Evolutionary conservation across 2,329 filamentous ascomycete species (phyloP).

Genomic region (Coniella vitis): DNA sequence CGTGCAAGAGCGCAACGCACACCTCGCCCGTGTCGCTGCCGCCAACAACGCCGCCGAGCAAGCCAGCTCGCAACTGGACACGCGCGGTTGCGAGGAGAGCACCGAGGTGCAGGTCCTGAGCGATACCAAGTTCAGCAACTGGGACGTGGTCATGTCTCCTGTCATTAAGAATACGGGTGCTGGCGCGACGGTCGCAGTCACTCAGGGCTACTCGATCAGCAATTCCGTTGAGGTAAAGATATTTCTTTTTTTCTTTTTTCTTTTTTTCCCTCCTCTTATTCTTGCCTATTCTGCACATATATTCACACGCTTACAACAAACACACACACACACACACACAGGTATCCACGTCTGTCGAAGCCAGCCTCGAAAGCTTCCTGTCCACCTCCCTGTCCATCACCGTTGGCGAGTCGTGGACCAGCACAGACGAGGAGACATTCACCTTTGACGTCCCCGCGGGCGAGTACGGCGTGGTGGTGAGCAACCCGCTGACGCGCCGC

Average conservation of each 20-base stretch:
- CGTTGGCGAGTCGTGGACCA: conserved; percentile 25
- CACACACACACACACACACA: not conserved
- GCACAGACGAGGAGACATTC: conserved; percentile 25
- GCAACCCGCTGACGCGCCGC: conserved; percentile 28
- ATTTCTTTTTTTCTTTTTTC: not conserved
- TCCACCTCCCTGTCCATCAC: conserved; percentile 19
- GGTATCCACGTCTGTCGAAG: not conserved
- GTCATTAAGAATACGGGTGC: conserved; percentile 26
- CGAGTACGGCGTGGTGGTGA: conserved; percentile 33
- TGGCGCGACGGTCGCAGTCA: conserved; percentile 24
- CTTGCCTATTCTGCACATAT: too few species aligned
- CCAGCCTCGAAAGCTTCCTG: conserved; percentile 18
- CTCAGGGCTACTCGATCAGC: conserved; percentile 27
- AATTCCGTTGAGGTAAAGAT: conserved; percentile 26
- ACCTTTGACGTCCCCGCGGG: conserved; percentile 27
- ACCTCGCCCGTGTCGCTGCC: not conserved
- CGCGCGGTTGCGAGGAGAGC: conserved; percentile 17
- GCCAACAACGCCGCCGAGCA: too few species aligned
- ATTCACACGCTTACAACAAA: too few species aligned
- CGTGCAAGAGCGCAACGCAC: conserved; percentile 6
- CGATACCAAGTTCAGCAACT: conserved; percentile 28
- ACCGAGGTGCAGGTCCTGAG: conserved; percentile 22
- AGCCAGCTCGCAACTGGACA: not conserved
- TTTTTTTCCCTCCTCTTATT: not conserved
- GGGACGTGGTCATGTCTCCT: conserved; percentile 32